Percentiles rank a stretch among this genome's conserved stretches.
These are phyloP conservation scores for Neoboletus subvelutipes DNA, from an alignment of 768 basidiomycete genomes.

Conservation along the genomic window DNA sequence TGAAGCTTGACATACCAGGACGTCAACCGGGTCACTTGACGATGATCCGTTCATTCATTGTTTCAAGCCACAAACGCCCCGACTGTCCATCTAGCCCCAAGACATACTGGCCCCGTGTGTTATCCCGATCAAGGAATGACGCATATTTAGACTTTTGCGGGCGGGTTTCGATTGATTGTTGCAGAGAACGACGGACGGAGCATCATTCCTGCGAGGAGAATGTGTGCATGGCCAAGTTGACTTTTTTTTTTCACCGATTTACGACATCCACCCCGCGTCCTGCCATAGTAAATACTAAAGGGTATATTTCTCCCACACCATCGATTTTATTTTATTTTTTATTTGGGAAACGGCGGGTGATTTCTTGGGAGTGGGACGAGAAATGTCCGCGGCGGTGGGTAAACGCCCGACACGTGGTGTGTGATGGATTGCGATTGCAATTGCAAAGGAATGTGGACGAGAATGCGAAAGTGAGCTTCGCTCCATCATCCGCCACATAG, in stretches of 20 bases:
- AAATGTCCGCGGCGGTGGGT: slow-evolving; percentile 21
- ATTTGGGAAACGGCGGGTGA: not conserved
- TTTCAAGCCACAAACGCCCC: not conserved
- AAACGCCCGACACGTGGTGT: not conserved
- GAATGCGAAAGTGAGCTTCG: slow-evolving; percentile 6
- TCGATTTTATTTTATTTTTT: not conserved
- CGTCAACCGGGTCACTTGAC: not conserved
- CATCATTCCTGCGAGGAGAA: not conserved
- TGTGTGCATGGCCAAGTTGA: not conserved
- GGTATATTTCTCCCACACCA: not conserved
- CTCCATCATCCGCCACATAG: slow-evolving; percentile 14
- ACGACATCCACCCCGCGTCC: not conserved
- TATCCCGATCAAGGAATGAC: slow-evolving; percentile 14
- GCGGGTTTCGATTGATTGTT: not conserved
- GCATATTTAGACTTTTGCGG: slow-evolving; percentile 22
- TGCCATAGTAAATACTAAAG: not conserved
- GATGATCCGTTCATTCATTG: slow-evolving; percentile 15
- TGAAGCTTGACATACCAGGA: not conserved
- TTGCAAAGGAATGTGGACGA: not conserved
- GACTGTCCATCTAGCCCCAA: not conserved
- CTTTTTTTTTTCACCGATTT: not conserved
- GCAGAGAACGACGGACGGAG: not conserved
- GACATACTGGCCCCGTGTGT: not conserved
- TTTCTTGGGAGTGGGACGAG: not conserved
- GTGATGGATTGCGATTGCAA: not conserved